phyloP scores from a whole-genome alignment of 2,329 filamentous ascomycete genomes.

The Dactylonectria macrodidyma region DNA sequence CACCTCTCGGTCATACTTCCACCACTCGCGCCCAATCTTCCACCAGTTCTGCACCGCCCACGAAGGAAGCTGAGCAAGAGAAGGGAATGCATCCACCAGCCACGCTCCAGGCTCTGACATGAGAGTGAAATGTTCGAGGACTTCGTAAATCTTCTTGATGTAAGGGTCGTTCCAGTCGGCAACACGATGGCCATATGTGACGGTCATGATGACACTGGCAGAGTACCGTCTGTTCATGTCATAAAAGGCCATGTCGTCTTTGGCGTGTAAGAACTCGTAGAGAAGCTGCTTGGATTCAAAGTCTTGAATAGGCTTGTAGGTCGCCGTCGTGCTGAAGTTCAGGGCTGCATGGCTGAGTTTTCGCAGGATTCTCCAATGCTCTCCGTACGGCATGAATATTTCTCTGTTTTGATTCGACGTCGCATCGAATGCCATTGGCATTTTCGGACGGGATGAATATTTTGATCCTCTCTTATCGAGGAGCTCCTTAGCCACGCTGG shows the following conservation, averaged over 20 bases:
- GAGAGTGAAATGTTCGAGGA: conserved; percentile 31
- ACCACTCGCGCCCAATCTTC: conserved; percentile 31
- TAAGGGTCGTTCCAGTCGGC: conserved; percentile 32
- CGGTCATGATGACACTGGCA: conserved; percentile 38
- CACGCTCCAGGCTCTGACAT: conserved; percentile 30
- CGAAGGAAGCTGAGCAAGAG: conserved; percentile 24
- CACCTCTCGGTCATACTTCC: conserved; percentile 34
- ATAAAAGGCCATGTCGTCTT: conserved; percentile 32
- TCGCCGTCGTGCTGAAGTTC: conserved; percentile 31
- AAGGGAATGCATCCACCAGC: conserved; percentile 31
- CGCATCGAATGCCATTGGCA: conserved; percentile 32
- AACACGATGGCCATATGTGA: conserved; percentile 38
- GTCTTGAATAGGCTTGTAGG: conserved; percentile 37
- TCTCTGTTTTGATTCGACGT: conserved; percentile 28
- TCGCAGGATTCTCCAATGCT: conserved; percentile 30
- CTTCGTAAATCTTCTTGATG: conserved; percentile 37
- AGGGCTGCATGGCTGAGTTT: conserved; percentile 30
- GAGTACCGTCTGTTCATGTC: conserved; percentile 41
- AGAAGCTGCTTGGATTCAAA: conserved; percentile 38
- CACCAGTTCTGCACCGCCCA: conserved; percentile 32
- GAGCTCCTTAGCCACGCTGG: conserved; percentile 28
- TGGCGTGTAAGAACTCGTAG: conserved; percentile 24
- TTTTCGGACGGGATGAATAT: conserved; percentile 30
- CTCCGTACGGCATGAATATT: conserved; percentile 34
- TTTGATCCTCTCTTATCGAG: conserved; percentile 35